Base-by-base conservation (phyloP, 306 rosid species). In the Astragalus membranaceus region DNA sequence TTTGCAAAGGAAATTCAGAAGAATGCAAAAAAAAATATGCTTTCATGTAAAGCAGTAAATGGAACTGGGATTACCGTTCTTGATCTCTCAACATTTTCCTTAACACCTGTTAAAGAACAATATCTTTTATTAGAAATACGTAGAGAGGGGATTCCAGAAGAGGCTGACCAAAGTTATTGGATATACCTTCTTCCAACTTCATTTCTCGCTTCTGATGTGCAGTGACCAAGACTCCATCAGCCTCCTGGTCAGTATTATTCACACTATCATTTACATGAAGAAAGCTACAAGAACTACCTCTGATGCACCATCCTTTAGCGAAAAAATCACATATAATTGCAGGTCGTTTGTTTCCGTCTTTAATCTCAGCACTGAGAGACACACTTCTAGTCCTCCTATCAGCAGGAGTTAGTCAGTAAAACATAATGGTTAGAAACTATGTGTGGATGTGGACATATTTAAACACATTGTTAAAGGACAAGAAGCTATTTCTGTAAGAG, bases 261-360 rank as follows among this genome's bases (percentile, higher is more conserved):
- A 11, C 69, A 48, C 56, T 49, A 73, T 86, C 91, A 81, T 87
- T 87, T 70, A 82, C 55, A 76, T 91, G 99, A 75, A 87, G 87
- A 82, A 94, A 94, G 80, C 84, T 85, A 85, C 99, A 94, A 13
- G 94, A 85, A 82, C 78, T 77, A 69, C 97, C 97, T 80, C 81
- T 84, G 70, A 91, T 87, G 77, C 99, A 94, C 99, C 99, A 94
- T 14, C 99, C 99, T 75, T 94, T 84, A 29, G 96, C 88, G 64
- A 78, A 91, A 79, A 91, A 91, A 51, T 76, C 90, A 44, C 99
- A 94, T 54, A 80, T 26, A 53, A 86, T 77, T 26, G 81, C 81
- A 6, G 81, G 85, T 14, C 78, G 82, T 66, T 90, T 84, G 76
- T 83, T 82, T 81, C 69, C 80, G 37, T 76, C 87, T 53, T 73